Percentiles rank a stretch among this genome's conserved stretches.
Evolutionary conservation across 768 basidiomycete genomes (phyloP).

Genomic region (Tylopilus intermedius): DNA sequence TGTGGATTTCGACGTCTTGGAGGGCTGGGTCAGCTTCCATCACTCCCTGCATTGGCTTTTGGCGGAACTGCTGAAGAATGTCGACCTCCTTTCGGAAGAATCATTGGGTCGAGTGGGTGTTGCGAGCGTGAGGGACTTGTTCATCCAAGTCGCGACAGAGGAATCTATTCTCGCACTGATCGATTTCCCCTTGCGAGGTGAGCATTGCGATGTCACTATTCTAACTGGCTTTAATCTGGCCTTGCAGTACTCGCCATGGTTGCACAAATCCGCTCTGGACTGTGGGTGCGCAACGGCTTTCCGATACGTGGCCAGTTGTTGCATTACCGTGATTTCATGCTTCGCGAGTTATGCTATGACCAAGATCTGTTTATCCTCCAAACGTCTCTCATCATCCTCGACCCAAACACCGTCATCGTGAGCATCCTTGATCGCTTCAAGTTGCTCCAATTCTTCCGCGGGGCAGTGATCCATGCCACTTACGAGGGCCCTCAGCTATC

Average conservation of each 20-base stretch:
- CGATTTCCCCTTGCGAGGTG: constrained; percentile 87
- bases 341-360: constrained; percentile 94
- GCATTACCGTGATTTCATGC: constrained; percentile 94
- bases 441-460: constrained; percentile 74
- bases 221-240: not conserved
- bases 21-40: constrained; percentile 87
- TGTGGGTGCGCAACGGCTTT: constrained; percentile 98
- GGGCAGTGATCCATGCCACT: constrained; percentile 44
- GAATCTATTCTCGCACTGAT: constrained; percentile 69
- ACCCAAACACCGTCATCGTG: constrained; percentile 75
- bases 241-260: constrained; percentile 77
- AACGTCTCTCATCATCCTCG: constrained; percentile 71
- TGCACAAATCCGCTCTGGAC: constrained; percentile 88
- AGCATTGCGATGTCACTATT: constrained; percentile 21
- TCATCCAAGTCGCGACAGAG: constrained; percentile 58
- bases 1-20: constrained; percentile 72
- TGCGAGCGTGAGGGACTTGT: constrained; percentile 53
- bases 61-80: constrained; percentile 83
- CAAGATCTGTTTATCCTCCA: constrained; percentile 92
- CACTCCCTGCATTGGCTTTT: constrained; percentile 89
- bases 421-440: constrained; percentile 89
- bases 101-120: constrained; percentile 49
- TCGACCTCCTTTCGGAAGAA: constrained; percentile 58
- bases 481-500: constrained; percentile 71
- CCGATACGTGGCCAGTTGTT: constrained; percentile 91